phyloP scores from a whole-genome alignment of 306 rosid species.

The Citrullus mucosospermus region DNA sequence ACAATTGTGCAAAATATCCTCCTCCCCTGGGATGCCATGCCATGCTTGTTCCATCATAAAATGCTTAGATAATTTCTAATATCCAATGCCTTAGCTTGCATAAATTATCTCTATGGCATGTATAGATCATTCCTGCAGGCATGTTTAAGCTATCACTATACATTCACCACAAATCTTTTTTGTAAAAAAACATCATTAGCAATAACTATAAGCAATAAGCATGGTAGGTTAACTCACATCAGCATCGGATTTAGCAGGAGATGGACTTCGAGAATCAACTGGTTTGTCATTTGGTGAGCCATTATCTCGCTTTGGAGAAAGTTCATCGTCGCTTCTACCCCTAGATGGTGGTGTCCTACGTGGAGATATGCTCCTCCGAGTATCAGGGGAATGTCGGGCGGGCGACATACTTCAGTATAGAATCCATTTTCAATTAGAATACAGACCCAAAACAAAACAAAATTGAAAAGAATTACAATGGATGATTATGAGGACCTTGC shows the following conservation, averaged over 20 bases:
- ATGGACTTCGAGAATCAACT: slow-evolving; percentile 43
- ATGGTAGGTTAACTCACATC: slow-evolving; percentile 30
- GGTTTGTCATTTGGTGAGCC: slow-evolving; percentile 25
- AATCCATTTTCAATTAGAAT: slow-evolving; percentile 14
- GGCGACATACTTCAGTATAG: slow-evolving; percentile 33
- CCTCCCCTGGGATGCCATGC: slow-evolving; percentile 1
- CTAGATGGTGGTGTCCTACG: slow-evolving; percentile 29
- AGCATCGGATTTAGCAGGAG: slow-evolving; percentile 42
- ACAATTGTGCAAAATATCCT: slow-evolving; percentile 4
- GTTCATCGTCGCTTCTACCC: slow-evolving; percentile 26
- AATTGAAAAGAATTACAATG: background rate
- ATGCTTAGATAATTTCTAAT: background rate
- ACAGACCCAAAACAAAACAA: slow-evolving; percentile 1
- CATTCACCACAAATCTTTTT: background rate
- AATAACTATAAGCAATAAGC: background rate
- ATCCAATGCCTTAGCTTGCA: background rate
- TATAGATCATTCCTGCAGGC: slow-evolving; percentile 8
- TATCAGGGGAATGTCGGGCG: slow-evolving; percentile 21
- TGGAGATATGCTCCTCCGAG: slow-evolving; percentile 8
- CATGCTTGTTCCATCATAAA: background rate
- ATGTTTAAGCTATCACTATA: background rate
- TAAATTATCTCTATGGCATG: background rate
- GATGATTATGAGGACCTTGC: background rate
- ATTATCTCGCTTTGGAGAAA: slow-evolving; percentile 29
- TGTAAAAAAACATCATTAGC: background rate